Conservation (phyloP, 176 grass and related monocot genomes). For the Oryza glaberrima region DNA sequence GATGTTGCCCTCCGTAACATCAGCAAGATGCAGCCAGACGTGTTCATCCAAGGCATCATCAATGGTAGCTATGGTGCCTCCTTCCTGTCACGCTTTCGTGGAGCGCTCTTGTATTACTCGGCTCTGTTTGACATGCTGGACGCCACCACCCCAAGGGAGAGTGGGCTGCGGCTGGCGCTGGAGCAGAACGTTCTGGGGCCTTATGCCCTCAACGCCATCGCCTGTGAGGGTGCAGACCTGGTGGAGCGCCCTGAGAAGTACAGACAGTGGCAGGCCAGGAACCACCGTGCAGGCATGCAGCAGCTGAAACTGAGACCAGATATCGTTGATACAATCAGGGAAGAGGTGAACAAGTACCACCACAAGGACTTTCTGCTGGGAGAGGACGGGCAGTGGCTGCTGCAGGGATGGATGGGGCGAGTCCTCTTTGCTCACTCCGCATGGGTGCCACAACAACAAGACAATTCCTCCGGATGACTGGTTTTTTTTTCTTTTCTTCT, state of each 20-base stretch:
- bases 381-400: slow-evolving; percentile 51
- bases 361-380: slow-evolving; percentile 56
- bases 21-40: slow-evolving; percentile 39
- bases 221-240: slow-evolving; percentile 54
- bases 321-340: slow-evolving; percentile 26
- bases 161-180: slow-evolving; percentile 41
- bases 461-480: background rate
- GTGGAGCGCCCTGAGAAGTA: slow-evolving; percentile 56
- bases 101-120: slow-evolving; percentile 45
- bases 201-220: slow-evolving; percentile 46
- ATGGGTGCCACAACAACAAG: slow-evolving; percentile 13
- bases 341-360: slow-evolving; percentile 40
- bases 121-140: slow-evolving; percentile 63
- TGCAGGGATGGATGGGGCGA: slow-evolving; percentile 59
- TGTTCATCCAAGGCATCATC: slow-evolving; percentile 42
- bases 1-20: slow-evolving; percentile 49
- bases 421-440: slow-evolving; percentile 41
- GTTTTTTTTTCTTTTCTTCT: background rate
- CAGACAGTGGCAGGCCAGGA: slow-evolving; percentile 55
- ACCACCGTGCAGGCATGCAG: slow-evolving; percentile 50
- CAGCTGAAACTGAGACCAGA: slow-evolving; percentile 44
- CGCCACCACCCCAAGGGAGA: slow-evolving; percentile 47
- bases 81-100: slow-evolving; percentile 57
- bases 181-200: slow-evolving; percentile 50
- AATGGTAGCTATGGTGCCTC: slow-evolving; percentile 43